phyloP scores from a whole-genome alignment of 176 grass and related monocot species.

The Themeda triandra region DNA sequence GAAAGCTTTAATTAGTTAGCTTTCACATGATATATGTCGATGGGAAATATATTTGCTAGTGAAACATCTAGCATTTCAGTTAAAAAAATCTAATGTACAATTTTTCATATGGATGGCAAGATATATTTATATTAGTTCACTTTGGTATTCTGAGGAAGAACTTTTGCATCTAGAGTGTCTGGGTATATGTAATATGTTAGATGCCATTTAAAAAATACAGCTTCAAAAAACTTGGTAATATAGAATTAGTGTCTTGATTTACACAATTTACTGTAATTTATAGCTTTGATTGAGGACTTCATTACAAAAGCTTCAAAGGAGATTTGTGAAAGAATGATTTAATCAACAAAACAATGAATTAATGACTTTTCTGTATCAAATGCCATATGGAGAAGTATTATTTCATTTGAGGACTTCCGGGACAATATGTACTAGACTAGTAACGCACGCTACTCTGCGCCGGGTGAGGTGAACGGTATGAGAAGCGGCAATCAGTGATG shows the following conservation, averaged over 20 bases:
- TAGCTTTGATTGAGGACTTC: neutral
- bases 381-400: neutral
- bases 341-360: neutral
- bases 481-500: no score
- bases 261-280: neutral
- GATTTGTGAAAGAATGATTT: neutral
- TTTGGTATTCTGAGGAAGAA: neutral
- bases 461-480: no score
- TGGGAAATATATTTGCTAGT: neutral
- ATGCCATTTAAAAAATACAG: neutral
- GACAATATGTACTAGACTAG: no score
- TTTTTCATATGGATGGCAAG: constrained; percentile 17
- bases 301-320: neutral
- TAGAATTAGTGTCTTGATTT: neutral
- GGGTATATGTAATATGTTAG: neutral
- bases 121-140: neutral
- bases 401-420: neutral
- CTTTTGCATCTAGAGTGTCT: neutral
- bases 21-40: constrained; percentile 21
- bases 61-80: constrained; percentile 2
- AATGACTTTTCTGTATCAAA: constrained; percentile 10
- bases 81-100: neutral
- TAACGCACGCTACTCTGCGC: no score
- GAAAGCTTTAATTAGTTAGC: neutral
- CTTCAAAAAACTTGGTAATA: neutral